Percentiles rank a stretch among this genome's conserved stretches.
Evolutionary conservation across 768 basidiomycete genomes (phyloP).

Genomic region (Russula vinacea): DNA sequence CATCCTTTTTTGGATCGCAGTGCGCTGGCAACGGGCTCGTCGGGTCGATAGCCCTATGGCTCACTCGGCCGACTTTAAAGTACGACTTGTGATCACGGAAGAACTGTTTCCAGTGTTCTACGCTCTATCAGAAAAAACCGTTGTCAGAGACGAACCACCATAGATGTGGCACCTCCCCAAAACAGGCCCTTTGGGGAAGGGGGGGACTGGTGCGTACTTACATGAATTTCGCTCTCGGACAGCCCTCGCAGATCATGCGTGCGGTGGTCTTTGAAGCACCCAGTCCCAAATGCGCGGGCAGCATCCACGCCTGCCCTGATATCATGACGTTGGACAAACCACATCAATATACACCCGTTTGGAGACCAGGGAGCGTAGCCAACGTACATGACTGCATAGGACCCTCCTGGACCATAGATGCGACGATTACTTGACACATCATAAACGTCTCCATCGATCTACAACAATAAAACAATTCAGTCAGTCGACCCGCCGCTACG

Average conservation of each 20-base stretch:
- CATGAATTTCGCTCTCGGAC: constrained; percentile 64
- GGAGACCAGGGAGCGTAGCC: neutral
- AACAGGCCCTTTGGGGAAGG: neutral
- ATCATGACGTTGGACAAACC: constrained; percentile 24
- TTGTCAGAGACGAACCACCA: neutral
- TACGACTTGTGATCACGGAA: constrained; percentile 82
- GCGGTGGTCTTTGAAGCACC: constrained; percentile 86
- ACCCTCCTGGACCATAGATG: constrained; percentile 84
- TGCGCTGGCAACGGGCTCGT: constrained; percentile 67
- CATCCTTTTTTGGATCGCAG: constrained; percentile 62
- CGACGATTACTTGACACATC: constrained; percentile 79
- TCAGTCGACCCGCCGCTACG: constrained; percentile 34
- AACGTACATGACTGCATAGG: constrained; percentile 68
- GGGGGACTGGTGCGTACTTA: neutral
- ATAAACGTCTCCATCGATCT: constrained; percentile 92
- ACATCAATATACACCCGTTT: neutral
- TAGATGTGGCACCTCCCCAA: neutral
- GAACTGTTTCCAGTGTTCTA: constrained; percentile 88
- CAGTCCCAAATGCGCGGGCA: constrained; percentile 89
- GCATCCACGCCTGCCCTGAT: constrained; percentile 78
- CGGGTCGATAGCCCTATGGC: constrained; percentile 75
- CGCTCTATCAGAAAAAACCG: constrained; percentile 45
- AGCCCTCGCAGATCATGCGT: constrained; percentile 90
- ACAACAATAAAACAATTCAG: constrained; percentile 25
- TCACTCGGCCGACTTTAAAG: constrained; percentile 68